Evolutionary conservation across 495 filamentous ascomycete species (phyloP), one percentile per base, ranked within the genome.

Genomic region (Tuber borchii): DNA sequence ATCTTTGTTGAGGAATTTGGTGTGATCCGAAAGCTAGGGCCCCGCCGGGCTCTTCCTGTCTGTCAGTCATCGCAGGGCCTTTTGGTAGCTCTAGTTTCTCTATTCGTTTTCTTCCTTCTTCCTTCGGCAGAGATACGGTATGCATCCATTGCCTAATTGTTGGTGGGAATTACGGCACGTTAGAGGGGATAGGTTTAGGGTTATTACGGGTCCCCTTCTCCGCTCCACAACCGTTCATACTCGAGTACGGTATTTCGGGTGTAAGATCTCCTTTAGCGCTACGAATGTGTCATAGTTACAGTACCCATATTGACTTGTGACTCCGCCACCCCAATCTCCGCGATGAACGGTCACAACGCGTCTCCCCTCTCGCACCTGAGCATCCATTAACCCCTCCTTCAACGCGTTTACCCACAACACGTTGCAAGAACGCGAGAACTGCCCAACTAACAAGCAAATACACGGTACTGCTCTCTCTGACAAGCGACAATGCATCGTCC

Each of bases 401-500:
- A 2, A 65, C 56, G 56, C 56, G 56, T 65, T 65, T 26, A 14
- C 14, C 12, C 56, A 31, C 26, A 16, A 65, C 56, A 2, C 14
- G n/a, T 17, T 26, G 26, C 3, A 34, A 65, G 14, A 34, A 65
- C 56, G 10, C 56, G 56, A 65, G 56, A 17, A 17, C 26, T 34
- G 2, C 26, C 12, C 5, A 7, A n/a, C 26, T 3, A 19, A 34
- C 56, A 34, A 7, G n/a, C 56, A 7, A 34, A 34, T 12, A 34
- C 56, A 65, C 14, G 34, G 26, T 65, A 0, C 56, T 31, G 7
- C 56, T 5, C 56, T 7, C 26, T 34, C 56, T 34, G 3, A 3
- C 56, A 34, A 19, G 56, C 26, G 34, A 34, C 56, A 45, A 81
- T 75, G 80, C 65, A 78, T 65, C 74, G 61, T 12, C 70, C 75